phyloP scores from a whole-genome alignment of 257 asterid genomes.

The Nicotiana tomentosiformis region DNA sequence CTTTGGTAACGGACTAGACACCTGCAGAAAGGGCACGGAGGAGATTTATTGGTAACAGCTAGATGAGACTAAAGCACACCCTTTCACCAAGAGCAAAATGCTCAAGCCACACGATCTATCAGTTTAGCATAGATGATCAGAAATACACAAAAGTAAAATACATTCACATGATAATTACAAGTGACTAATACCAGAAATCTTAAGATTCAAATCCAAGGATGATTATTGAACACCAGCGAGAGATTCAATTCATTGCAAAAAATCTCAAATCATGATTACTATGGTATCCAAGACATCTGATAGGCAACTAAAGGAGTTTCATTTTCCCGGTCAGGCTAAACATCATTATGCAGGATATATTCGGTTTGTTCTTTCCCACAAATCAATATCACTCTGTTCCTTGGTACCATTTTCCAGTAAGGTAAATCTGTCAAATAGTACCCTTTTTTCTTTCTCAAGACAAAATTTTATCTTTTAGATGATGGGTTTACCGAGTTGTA shows the following conservation, averaged over 20 bases:
- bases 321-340: background rate
- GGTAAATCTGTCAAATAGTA: background rate
- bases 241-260: background rate
- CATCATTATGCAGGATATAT: background rate
- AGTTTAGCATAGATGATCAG: background rate
- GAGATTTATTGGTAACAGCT: conserved; percentile 6
- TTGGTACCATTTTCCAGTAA: background rate
- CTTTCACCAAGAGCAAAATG: background rate
- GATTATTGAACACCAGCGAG: background rate
- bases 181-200: background rate
- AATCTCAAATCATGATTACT: background rate
- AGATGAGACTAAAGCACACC: background rate
- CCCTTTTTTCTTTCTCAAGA: background rate
- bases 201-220: background rate
- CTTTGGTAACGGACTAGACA: conserved; percentile 59
- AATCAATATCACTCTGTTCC: background rate
- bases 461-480: background rate
- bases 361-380: background rate
- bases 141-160: background rate
- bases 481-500: background rate
- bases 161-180: background rate
- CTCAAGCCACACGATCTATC: background rate
- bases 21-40: conserved; percentile 34
- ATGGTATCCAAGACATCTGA: background rate
- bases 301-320: background rate